Base-by-base conservation (phyloP, 257 asterid species). In the Solanum microdontum region DNA sequence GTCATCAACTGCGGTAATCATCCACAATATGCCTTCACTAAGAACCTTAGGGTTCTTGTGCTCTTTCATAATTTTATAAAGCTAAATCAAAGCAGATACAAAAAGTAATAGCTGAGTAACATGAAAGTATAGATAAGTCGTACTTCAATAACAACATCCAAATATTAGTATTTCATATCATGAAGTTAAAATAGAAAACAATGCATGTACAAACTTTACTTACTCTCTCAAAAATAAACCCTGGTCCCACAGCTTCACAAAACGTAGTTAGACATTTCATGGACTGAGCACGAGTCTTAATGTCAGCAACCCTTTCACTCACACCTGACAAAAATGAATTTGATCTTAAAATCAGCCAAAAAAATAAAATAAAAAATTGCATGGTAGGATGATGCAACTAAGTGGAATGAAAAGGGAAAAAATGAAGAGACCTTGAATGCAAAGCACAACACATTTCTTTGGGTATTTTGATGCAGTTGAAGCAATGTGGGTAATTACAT, bases 31-130 rank as follows among this genome's bases (percentile, higher is more conserved):
- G 88, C 99, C 99, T 91, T 97, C 99, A 87, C 99, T 97, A 12
- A 97, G 98, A 89, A 97, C 99, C 91, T 97, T 97, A 48, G 99
- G 99, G 88, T 97, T 97, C 92, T 97, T 97, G 92, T 97, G 99
- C 92, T 97, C 99, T 92, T 97, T 97, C 98, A 95, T 94, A 85
- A 96, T 95, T 91, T 93, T 97, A 92, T 91, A 94, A 82, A 96
- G 93, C 99, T 97, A 94, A 87, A 89, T 74, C 19, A 85, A 72
- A 86, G 21, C 84, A 86, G 85, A 88, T 55, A 24, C 45, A 11
- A 48, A 80, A 85, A 66, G 69, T 70, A 86, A 68, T 48, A 88
- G 87, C 66, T 82, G 77, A 51, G 82, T 51, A 58, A 9, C 84
- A 37, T 39, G 19, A 58, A 51, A 43, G 37, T 8, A 58, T 24